Evolutionary conservation across 1,284 basidiomycete genomes (phyloP).

Genomic region (Irpex sp.): DNA sequence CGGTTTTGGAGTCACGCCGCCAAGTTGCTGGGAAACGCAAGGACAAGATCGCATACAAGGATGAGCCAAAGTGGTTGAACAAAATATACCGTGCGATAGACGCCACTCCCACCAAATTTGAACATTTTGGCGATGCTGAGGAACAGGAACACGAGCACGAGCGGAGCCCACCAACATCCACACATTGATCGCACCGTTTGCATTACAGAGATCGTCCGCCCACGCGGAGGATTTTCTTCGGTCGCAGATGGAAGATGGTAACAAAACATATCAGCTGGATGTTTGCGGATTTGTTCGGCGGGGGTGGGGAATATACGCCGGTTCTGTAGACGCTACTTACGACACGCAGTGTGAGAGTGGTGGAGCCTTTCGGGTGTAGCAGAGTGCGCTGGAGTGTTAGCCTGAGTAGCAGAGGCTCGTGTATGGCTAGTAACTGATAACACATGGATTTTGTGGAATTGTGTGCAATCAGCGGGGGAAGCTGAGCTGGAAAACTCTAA

Average conservation of each 20-base stretch:
- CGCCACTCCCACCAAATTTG: constrained; percentile 28
- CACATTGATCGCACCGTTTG: not conserved
- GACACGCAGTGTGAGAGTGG: not conserved
- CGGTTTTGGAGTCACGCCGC: constrained; percentile 11
- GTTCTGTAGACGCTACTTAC: not conserved
- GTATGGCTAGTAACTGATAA: too few relatives aligned
- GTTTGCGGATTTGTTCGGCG: not conserved
- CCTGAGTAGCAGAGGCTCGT: too few relatives aligned
- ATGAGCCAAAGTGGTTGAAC: constrained; percentile 41
- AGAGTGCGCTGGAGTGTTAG: too few relatives aligned
- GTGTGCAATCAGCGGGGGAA: too few relatives aligned
- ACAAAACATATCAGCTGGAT: not conserved
- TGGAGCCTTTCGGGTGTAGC: not conserved
- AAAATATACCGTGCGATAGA: constrained; percentile 46
- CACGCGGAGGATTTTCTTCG: not conserved
- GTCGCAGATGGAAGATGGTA: not conserved
- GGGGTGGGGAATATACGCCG: not conserved
- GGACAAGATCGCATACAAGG: constrained; percentile 25
- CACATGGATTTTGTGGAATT: too few relatives aligned
- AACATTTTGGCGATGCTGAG: constrained; percentile 41
- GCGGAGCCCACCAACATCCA: not conserved
- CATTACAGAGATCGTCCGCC: not conserved
- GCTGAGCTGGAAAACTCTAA: too few relatives aligned
- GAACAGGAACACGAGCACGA: not conserved
- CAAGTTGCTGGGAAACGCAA: constrained; percentile 38